Evolutionary conservation across 352 stramenopile species (phyloP).

Genomic region (Albugo candida): DNA sequence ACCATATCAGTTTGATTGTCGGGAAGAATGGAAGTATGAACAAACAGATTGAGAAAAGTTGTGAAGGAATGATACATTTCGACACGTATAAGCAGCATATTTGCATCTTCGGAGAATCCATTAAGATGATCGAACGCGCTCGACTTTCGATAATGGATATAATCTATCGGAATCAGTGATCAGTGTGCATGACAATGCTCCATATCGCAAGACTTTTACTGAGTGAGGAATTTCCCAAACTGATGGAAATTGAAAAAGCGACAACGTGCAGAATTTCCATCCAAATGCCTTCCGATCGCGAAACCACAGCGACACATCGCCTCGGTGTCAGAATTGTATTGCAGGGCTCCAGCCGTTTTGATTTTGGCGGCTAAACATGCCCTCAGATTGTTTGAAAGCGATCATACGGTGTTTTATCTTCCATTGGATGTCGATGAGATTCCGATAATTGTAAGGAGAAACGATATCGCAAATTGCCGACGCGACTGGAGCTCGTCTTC

Average conservation of each 20-base stretch:
- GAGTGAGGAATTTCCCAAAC: constrained; percentile 48
- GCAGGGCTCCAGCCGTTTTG: constrained; percentile 27
- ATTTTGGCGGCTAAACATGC: constrained; percentile 39
- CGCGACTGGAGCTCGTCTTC: constrained; percentile 37
- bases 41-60: constrained; percentile 43
- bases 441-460: constrained; percentile 51
- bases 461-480: constrained; percentile 48
- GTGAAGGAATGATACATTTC: constrained; percentile 14
- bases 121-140: constrained; percentile 22
- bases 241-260: constrained; percentile 39
- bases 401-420: constrained; percentile 38
- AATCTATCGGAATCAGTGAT: constrained; percentile 50
- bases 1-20: constrained; percentile 56
- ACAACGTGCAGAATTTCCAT: constrained; percentile 40
- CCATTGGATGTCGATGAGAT: constrained; percentile 61
- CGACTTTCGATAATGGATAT: constrained; percentile 38
- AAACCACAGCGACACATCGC: constrained; percentile 4
- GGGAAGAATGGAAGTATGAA: constrained; percentile 65
- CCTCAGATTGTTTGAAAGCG: constrained; percentile 37
- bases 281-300: constrained; percentile 12
- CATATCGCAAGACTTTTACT: constrained; percentile 42
- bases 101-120: constrained; percentile 38
- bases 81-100: constrained; percentile 48
- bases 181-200: constrained; percentile 34
- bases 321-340: constrained; percentile 41